Evolutionary conservation across 1,139 yeast genomes (phyloP).

Genomic region (Martiniozyma asiatica): DNA sequence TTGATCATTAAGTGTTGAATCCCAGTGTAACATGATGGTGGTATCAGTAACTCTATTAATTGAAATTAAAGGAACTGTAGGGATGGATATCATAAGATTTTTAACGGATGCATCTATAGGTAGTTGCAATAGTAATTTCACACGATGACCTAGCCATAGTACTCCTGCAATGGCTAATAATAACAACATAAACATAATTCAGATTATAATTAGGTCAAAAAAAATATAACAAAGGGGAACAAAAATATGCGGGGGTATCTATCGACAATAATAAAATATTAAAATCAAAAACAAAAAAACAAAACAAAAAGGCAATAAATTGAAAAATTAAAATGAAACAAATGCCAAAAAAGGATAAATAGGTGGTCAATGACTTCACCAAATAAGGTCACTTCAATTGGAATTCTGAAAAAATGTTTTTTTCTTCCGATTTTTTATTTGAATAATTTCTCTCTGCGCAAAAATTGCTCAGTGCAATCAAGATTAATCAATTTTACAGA

Average conservation of each 20-base stretch:
- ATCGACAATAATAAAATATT: not conserved
- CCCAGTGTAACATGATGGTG: conserved; percentile 46
- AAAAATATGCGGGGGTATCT: not conserved
- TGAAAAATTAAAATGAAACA: no score
- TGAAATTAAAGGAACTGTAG: conserved; percentile 44
- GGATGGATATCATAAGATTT: conserved; percentile 40
- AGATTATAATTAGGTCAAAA: not conserved
- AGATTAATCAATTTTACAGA: no score
- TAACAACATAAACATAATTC: conserved; percentile 14
- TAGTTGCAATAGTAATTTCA: conserved; percentile 29
- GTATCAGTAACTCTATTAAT: conserved; percentile 40
- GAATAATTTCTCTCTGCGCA: no score
- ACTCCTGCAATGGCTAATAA: conserved; percentile 16
- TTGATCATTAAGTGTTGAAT: not conserved
- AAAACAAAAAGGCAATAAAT: not conserved
- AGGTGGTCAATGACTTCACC: no score
- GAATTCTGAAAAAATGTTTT: no score
- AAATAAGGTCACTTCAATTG: no score
- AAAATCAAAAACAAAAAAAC: no score
- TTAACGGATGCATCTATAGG: conserved; percentile 40
- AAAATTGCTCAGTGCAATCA: no score
- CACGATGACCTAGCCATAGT: conserved; percentile 36
- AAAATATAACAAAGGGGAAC: not conserved
- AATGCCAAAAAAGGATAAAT: no score
- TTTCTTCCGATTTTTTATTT: no score